Conservation (phyloP, 208 protist species). For the Strigomonas culicis region DNA sequence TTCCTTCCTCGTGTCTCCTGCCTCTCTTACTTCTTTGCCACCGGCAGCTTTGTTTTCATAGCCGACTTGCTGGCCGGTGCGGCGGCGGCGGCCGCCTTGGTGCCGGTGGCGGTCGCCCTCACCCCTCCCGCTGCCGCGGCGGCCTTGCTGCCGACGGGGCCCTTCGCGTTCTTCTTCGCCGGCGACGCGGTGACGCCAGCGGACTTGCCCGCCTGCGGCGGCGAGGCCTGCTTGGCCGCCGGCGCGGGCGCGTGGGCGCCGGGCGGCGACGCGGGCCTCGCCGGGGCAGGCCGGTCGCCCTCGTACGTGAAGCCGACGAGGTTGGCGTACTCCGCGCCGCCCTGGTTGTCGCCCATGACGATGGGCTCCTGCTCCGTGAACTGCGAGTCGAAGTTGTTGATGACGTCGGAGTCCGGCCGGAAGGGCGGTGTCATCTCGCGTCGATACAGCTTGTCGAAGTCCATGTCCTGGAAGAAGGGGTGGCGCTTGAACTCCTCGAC, state of each 20-base stretch:
- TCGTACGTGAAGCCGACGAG: constrained; percentile 76
- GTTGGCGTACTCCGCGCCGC: constrained; percentile 22
- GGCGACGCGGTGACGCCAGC: too few species aligned
- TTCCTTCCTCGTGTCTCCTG: not conserved
- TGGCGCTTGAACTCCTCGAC: constrained; percentile 81
- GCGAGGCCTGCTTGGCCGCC: too few species aligned
- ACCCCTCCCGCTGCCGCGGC: too few species aligned
- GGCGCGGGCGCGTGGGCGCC: too few species aligned
- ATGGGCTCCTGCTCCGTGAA: constrained; percentile 55
- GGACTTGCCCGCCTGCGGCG: too few species aligned
- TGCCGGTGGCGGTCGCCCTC: too few species aligned
- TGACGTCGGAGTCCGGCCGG: constrained; percentile 49
- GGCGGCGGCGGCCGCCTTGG: not conserved
- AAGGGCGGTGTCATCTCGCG: constrained; percentile 73
- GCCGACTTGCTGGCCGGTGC: not conserved
- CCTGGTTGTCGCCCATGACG: constrained; percentile 26
- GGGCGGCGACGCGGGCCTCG: too few species aligned
- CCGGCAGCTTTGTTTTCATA: not conserved
- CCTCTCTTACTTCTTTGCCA: not conserved
- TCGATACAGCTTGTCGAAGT: constrained; percentile 45
- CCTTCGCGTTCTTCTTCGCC: not conserved
- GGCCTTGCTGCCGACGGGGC: not conserved
- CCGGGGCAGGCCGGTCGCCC: constrained; percentile 15
- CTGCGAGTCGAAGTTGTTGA: constrained; percentile 78
- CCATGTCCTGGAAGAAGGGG: constrained; percentile 78